Evolutionary conservation across 257 asterid species (phyloP).

Genomic region (Salvia rosmarinus): DNA sequence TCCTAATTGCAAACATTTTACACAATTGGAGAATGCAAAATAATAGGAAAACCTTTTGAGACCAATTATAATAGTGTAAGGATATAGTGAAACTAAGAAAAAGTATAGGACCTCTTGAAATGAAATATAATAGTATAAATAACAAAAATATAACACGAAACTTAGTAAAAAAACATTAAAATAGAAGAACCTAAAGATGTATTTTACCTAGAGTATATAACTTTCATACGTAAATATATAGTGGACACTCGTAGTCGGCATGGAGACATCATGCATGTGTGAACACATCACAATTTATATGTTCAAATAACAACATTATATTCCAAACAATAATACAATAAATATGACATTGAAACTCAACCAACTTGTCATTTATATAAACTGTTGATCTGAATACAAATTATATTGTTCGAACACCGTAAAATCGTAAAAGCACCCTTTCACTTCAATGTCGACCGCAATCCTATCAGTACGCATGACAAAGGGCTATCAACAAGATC

Average conservation of each 20-base stretch:
- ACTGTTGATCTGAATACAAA: neutral
- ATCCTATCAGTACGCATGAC: slow-evolving; percentile 16
- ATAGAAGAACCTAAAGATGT: too few species aligned
- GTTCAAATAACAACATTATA: neutral
- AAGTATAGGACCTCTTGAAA: too few species aligned
- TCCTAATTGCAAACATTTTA: too few species aligned
- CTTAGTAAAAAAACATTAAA: too few species aligned
- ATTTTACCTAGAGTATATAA: neutral
- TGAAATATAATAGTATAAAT: too few species aligned
- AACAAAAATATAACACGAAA: too few species aligned
- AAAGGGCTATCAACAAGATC: neutral
- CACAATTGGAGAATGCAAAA: too few species aligned
- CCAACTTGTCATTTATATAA: neutral
- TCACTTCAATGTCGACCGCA: slow-evolving; percentile 31
- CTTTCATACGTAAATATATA: neutral
- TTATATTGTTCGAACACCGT: slow-evolving; percentile 35
- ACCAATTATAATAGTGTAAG: too few species aligned
- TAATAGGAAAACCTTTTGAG: too few species aligned
- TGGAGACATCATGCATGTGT: neutral
- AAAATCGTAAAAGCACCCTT: slow-evolving; percentile 5
- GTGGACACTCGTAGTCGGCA: neutral
- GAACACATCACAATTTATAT: neutral
- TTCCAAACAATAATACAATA: neutral
- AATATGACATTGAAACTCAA: neutral
- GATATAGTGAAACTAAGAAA: too few species aligned